These are phyloP conservation scores for Ustilago xerochloae DNA, from an alignment of 1,284 basidiomycete species.

Conservation along the genomic window DNA sequence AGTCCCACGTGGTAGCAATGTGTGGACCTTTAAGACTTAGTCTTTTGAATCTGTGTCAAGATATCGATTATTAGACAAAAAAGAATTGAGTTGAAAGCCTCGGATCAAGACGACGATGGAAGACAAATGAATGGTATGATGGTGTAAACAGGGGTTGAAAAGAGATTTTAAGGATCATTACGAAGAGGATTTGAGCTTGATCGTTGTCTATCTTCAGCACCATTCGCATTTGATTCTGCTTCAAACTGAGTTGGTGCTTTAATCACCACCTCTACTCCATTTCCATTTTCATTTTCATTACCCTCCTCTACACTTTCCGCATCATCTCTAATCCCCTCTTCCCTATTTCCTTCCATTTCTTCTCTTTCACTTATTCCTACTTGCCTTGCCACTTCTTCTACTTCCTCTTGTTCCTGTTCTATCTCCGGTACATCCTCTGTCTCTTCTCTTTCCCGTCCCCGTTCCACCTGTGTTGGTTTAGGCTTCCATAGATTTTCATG, in stretches of 20 bases:
- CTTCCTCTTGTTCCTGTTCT: neutral
- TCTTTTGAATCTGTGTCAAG: no score
- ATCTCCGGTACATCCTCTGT: slow-evolving; percentile 38
- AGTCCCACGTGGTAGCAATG: no score
- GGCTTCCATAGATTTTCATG: slow-evolving; percentile 48
- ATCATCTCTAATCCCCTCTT: slow-evolving; percentile 11
- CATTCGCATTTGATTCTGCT: neutral
- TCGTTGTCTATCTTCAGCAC: neutral
- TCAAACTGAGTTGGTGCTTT: neutral
- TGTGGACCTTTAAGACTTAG: no score
- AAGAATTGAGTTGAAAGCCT: neutral
- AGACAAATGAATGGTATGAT: neutral
- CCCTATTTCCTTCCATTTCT: slow-evolving; percentile 6
- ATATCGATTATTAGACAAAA: neutral
- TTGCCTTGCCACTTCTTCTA: neutral
- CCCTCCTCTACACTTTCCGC: neutral
- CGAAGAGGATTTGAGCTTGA: slow-evolving; percentile 20
- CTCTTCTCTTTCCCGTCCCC: slow-evolving; percentile 15
- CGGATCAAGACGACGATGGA: neutral
- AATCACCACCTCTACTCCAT: slow-evolving; percentile 19
- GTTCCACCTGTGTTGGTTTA: neutral
- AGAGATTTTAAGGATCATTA: slow-evolving; percentile 10
- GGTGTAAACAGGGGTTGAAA: no score
- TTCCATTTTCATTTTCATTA: neutral
- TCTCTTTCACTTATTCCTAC: neutral